phyloP scores from a whole-genome alignment of 2,329 filamentous ascomycete genomes.

The Colletotrichum agaves region DNA sequence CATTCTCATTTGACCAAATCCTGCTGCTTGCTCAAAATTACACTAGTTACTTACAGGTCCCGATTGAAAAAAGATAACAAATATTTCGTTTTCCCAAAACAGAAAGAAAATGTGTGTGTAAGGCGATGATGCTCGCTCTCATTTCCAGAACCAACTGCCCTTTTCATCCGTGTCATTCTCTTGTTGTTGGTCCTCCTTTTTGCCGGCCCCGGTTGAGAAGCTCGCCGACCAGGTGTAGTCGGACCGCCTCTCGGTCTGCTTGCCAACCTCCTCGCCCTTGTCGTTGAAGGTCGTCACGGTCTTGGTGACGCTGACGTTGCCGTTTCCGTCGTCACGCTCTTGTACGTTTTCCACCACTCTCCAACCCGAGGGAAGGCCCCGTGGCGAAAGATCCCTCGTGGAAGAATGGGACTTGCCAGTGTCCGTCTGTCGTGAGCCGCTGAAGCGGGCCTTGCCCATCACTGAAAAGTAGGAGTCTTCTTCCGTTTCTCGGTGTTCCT shows the following conservation, averaged over 20 bases:
- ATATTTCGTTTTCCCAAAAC: background rate
- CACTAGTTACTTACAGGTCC: constrained; percentile 18
- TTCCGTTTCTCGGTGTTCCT: constrained; percentile 24
- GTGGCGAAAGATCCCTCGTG: constrained; percentile 22
- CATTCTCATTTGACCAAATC: background rate
- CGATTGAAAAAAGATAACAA: background rate
- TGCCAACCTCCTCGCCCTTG: constrained; percentile 35
- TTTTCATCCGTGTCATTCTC: constrained; percentile 20
- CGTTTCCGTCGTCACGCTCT: constrained; percentile 35
- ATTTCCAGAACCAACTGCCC: constrained; percentile 37
- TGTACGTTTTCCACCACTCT: constrained; percentile 32
- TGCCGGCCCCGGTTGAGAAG: constrained; percentile 17
- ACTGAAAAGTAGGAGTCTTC: constrained; percentile 34
- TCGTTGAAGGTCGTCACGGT: constrained; percentile 37
- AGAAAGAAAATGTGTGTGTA: background rate
- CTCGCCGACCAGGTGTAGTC: constrained; percentile 35
- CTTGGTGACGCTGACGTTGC: constrained; percentile 32
- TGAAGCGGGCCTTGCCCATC: constrained; percentile 25
- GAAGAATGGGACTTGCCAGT: constrained; percentile 6
- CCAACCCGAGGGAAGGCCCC: constrained; percentile 30
- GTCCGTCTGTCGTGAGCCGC: constrained; percentile 18
- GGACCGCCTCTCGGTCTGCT: constrained; percentile 32
- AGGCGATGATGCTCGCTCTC: constrained; percentile 1
- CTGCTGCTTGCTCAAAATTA: constrained; percentile 1
- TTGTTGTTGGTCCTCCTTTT: constrained; percentile 12